These are phyloP conservation scores for Mortierella sp. DNA, from an alignment of 371 early-diverging fungal genomes.

Conservation along the genomic window DNA sequence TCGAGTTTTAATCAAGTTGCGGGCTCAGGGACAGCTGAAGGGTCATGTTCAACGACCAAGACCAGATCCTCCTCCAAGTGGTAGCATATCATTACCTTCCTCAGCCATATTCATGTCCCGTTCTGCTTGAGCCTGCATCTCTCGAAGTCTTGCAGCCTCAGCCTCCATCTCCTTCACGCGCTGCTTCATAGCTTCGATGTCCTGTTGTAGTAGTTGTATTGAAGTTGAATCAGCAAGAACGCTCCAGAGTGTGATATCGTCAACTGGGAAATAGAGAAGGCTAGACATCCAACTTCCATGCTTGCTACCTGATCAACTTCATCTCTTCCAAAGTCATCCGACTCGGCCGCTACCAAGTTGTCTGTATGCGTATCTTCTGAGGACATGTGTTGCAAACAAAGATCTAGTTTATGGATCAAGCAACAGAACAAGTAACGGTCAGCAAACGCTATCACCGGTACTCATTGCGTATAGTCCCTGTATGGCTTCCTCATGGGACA, in stretches of 20 bases:
- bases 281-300: not conserved
- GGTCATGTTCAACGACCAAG: too few relatives aligned
- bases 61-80: too few relatives aligned
- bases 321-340: slow-evolving; percentile 45
- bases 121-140: slow-evolving; percentile 91
- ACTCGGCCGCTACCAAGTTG: slow-evolving; percentile 11
- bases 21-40: too few relatives aligned
- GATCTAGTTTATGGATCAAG: not conserved
- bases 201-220: slow-evolving; percentile 23
- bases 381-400: slow-evolving; percentile 14
- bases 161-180: slow-evolving; percentile 93
- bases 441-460: too few relatives aligned
- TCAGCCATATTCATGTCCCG: slow-evolving; percentile 76
- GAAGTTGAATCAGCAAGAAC: too few relatives aligned
- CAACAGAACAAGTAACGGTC: not conserved
- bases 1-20: too few relatives aligned
- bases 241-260: too few relatives aligned
- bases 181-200: slow-evolving; percentile 86
- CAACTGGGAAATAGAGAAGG: too few relatives aligned
- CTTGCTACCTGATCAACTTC: slow-evolving; percentile 40
- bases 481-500: too few relatives aligned
- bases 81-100: too few relatives aligned
- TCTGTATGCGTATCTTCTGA: slow-evolving; percentile 34
- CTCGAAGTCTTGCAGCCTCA: slow-evolving; percentile 93
- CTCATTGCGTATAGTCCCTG: too few relatives aligned